A percentile compares a stretch with the other conserved stretches of the same genome.
Evolutionary conservation across 176 grass and related monocot genomes (phyloP).

Genomic region (Elymus sibiricus): DNA sequence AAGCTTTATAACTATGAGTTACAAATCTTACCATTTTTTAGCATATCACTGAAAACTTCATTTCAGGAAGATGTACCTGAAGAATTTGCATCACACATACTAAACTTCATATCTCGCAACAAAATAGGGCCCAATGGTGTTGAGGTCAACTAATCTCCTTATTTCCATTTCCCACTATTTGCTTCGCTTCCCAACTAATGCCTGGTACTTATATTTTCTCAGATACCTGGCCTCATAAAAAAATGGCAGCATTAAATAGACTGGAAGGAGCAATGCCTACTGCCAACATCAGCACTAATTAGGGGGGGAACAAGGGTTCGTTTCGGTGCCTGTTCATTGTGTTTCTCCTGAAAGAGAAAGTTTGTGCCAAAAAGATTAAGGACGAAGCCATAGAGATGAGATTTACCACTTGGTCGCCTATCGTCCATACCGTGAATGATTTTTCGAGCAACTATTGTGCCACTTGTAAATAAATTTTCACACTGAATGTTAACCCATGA

Average conservation of each 20-base stretch:
- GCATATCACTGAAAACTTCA: conserved; percentile 8
- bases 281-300: neutral
- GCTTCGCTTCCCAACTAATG: neutral
- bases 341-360: neutral
- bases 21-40: conserved; percentile 9
- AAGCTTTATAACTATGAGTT: neutral
- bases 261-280: neutral
- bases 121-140: conserved; percentile 82
- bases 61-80: conserved; percentile 96
- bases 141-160: conserved; percentile 43
- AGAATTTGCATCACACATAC: conserved; percentile 81
- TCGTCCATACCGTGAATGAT: neutral
- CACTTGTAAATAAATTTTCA: conserved; percentile 5
- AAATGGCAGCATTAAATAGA: conserved; percentile 27
- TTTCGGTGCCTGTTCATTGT: neutral
- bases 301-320: neutral
- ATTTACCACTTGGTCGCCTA: neutral
- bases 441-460: neutral
- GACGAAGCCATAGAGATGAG: neutral
- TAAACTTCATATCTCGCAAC: conserved; percentile 91
- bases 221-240: conserved; percentile 49
- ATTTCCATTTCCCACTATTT: conserved; percentile 6
- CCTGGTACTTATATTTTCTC: neutral
- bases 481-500: neutral
- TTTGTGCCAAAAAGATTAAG: neutral